Base-by-base conservation (phyloP, 2,329 filamentous ascomycete genomes). In the Ophiocordyceps polyrhachis-furcata region DNA sequence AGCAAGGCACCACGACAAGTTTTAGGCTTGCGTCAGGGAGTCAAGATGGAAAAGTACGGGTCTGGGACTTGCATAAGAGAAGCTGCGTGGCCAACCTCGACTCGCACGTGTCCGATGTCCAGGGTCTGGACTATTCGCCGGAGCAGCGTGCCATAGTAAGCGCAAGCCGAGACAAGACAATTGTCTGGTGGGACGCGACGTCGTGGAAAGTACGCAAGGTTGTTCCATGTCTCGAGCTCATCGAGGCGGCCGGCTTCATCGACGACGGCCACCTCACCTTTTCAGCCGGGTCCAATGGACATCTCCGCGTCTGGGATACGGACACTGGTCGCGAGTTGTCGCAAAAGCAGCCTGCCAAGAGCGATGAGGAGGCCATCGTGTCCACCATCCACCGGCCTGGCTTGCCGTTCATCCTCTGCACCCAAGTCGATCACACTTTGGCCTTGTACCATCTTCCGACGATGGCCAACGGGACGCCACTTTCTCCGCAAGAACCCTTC, bases 91-190 rank as follows among this genome's bases (percentile, higher is more conserved):
- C 84, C 19, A 78, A 79, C 17, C 68, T 94, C 29, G 87, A 96
- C 48, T 91, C 87, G 1, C 93, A 98, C 58, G 87, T 94, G 20
- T 96, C 91, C 11, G 84, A 96, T 51, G 84, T 98, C n/a, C 80
- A 87, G 52, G 79, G 78, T 44, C 61, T 98, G 43, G 83, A 91
- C 53, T 98, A 83, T 59, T 91, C 83, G 5, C 61, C 76, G 0
- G 66, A 79, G 45, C 76, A 87, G 55, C 78, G 89, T 55, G 68
- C 78, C 5, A 66, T 98, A 28, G 71, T 98, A 2, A 91, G 87
- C 5, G 86, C 79, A 19, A 83, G 87, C 58, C 76, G 91, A 63
- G 91, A 98, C 65, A 93, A 94, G 66, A 96, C 91, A 0, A 74
- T 91, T 45, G 91, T 91, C 49, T 73, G 93, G 61, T 98, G 91